Conservation (phyloP, 345 rosid species). For the Aurinia saxatilis region DNA sequence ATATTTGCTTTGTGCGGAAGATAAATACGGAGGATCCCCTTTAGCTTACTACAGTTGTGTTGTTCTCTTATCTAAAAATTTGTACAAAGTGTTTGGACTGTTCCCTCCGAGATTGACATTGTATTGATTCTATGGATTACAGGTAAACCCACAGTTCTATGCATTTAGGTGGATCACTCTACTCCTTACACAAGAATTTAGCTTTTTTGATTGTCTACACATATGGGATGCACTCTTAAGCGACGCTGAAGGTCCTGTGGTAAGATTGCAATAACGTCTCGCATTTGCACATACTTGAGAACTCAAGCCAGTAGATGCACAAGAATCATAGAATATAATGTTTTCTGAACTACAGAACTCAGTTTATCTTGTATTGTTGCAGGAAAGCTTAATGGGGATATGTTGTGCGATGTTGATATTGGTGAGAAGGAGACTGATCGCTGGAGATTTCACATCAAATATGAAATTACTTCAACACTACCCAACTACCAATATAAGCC, state of each 20-base stretch:
- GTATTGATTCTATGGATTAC: constrained; percentile 15
- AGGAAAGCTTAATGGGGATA: constrained; percentile 87
- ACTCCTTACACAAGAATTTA: constrained; percentile 91
- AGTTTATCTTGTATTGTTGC: constrained; percentile 21
- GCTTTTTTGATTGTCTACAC: constrained; percentile 83
- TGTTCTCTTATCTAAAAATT: not conserved
- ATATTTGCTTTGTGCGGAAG: no score
- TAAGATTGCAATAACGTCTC: constrained; percentile 25
- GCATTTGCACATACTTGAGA: not conserved
- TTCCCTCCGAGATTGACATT: not conserved
- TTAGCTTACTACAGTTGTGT: no score
- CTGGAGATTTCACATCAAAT: constrained; percentile 55
- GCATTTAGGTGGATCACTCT: constrained; percentile 99
- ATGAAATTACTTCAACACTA: constrained; percentile 75
- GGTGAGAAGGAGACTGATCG: constrained; percentile 36
- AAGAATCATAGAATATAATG: not conserved
- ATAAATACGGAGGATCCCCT: no score
- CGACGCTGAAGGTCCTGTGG: constrained; percentile 95
- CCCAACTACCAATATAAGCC: constrained; percentile 72
- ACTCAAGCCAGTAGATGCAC: not conserved
- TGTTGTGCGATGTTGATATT: constrained; percentile 97
- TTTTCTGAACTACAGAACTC: not conserved
- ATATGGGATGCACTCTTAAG: constrained; percentile 95
- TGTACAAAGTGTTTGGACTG: not conserved
- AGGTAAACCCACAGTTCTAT: constrained; percentile 95